Base-by-base conservation (phyloP, 371 early-diverging fungal species). In the Mucor ambiguus region DNA sequence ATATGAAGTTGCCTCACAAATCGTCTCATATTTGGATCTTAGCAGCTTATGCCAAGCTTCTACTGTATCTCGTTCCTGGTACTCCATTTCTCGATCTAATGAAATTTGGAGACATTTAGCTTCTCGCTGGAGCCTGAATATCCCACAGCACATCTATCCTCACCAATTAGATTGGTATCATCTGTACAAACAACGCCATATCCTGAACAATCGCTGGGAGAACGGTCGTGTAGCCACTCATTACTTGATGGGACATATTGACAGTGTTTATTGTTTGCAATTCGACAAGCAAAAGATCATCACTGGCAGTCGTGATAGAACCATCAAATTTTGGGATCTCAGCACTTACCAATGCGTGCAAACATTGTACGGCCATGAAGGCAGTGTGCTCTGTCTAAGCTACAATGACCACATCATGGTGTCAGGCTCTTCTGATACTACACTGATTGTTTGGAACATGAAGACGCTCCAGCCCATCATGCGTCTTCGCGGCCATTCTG, bases 231-330 rank as follows among this genome's bases (percentile, higher is more conserved):
- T 74, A 1, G 56, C 57, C 2, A 75, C 79, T 1, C 82, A 75
- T 28, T 84, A 77, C 46, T 70, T 93, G 8, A 63, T 75, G 3
- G 97, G 99, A 1, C 99, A 99, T 74, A 66, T 69, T 4, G 99
- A 98, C 67, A 90, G 94, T 61, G 95, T 99, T 7, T 96, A 99
- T 71, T 97, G 97, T 66, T 82, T 97, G 28, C 98, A 96, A 69
- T 94, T 92, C 68, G 95, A 96, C 69, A 76, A 82, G n/a, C 64
- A 87, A 37, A 85, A 86, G 57, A 86, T 98, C 22, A 87, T 97
- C 12, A 93, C 95, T 0, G 98, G 99, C 3, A 96, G 97, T 7
- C 88, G 97, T 57, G 99, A 99, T 80, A 78, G 88, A 35, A 92
- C 95, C 8, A 85, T 98, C 67, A 90, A 90, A 64, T 76, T 94